Evolutionary conservation across 2,329 filamentous ascomycete genomes (phyloP), one percentile per base, ranked within the genome.

Genomic region (Botrytis galanthina): DNA sequence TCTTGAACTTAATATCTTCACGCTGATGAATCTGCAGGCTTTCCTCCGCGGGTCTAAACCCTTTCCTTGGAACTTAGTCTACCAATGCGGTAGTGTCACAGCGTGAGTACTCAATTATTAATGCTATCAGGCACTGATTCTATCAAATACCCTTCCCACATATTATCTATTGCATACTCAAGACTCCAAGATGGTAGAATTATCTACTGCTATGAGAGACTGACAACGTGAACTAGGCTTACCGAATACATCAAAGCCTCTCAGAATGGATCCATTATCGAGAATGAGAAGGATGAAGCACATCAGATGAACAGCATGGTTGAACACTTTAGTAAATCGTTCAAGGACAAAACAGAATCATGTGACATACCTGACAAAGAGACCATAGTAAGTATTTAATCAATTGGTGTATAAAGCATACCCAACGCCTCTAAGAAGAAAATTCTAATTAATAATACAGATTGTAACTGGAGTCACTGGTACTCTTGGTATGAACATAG

Each of bases 11-110:
- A n/a, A 20, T 48, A 51, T 18, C 22, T 54, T 37, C 16, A 54
- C 7, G 46, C 69, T 71, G 59, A 71, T 51, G 18, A 62, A 42
- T 51, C 0, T 63, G 16, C 48, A 72, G 70, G 44, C 61, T 44
- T 66, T 71, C 46, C 29, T 44, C 29, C 42, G 32, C 29, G 22
- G 7, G 29, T 62, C 44, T 32, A 37, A 39, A n/a, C 71, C 20
- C 66, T 78, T 91, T 1, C 87, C 89, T 0, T 82, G 87, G 74
- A 91, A 88, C 73, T 79, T 91, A 1, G 85, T 91, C 0, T 90
- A 91, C 75, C 87, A 91, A 74, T 86, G 85, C 72, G 87, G 87
- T 1, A 89, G 84, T 3, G 81, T 90, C n/a, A 76, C 82, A 26
- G 72, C 51, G 78, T 78, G 68, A 73, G 74, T 63, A 32, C 46